phyloP scores from a whole-genome alignment of 768 basidiomycete species.

The Brasilioporus rufonigricans region DNA sequence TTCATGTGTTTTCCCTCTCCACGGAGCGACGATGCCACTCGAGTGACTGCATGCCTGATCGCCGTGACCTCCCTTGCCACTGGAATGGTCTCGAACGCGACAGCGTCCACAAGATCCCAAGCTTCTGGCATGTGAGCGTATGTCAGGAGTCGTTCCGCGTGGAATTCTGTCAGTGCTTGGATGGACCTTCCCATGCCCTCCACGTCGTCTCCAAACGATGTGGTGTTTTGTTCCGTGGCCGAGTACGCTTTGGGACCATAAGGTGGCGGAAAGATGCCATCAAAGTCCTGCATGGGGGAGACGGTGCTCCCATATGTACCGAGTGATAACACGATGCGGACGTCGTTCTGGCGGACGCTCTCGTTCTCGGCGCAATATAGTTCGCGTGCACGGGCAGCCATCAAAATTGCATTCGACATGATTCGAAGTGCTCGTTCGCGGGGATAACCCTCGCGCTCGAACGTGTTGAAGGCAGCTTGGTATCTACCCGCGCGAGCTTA shows the following conservation, averaged over 20 bases:
- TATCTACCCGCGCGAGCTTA: conserved; percentile 43
- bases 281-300: conserved; percentile 66
- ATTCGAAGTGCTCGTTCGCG: conserved; percentile 40
- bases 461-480: conserved; percentile 59
- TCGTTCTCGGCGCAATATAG: conserved; percentile 31
- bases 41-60: conserved; percentile 57
- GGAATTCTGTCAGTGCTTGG: conserved; percentile 56
- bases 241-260: conserved; percentile 57
- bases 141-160: conserved; percentile 56
- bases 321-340: conserved; percentile 63
- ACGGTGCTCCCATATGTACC: conserved; percentile 75
- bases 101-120: conserved; percentile 57
- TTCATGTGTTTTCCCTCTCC: conserved; percentile 37
- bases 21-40: conserved; percentile 29
- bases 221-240: conserved; percentile 35
- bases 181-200: conserved; percentile 40
- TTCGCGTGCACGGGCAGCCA: conserved; percentile 48
- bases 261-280: conserved; percentile 73
- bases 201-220: conserved; percentile 39
- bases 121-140: conserved; percentile 46
- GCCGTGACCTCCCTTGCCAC: conserved; percentile 62
- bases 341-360: conserved; percentile 15
- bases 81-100: conserved; percentile 82
- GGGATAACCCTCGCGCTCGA: conserved; percentile 49
- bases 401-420: conserved; percentile 52